These are phyloP conservation scores for Taxillus chinensis DNA, from an alignment of 164 flowering plant species.

Conservation along the genomic window DNA sequence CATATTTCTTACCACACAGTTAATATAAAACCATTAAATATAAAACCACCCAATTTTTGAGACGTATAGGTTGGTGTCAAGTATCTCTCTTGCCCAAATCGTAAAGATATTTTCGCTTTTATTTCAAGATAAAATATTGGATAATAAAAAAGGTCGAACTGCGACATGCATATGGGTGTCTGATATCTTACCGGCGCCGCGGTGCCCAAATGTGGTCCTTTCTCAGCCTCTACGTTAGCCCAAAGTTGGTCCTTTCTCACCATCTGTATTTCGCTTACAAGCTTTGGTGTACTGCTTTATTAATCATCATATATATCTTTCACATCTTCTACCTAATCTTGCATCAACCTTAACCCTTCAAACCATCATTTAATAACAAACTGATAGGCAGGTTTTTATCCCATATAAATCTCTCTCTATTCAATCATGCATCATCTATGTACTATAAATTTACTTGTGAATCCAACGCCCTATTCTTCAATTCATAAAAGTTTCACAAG, in stretches of 20 bases:
- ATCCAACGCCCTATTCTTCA: neutral
- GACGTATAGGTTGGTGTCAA: no score
- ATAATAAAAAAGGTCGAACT: neutral
- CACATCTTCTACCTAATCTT: slow-evolving; percentile 15
- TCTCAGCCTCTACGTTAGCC: slow-evolving; percentile 18
- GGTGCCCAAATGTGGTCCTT: neutral
- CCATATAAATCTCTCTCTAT: slow-evolving; percentile 9
- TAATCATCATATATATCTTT: neutral
- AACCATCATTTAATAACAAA: slow-evolving; percentile 13
- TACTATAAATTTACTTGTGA: neutral
- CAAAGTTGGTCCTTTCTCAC: slow-evolving; percentile 20
- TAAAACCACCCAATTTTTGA: no score
- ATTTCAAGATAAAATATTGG: no score
- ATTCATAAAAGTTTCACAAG: neutral
- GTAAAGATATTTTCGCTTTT: no score
- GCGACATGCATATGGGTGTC: no score
- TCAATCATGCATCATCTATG: neutral
- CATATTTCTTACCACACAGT: no score
- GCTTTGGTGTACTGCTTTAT: slow-evolving; percentile 11
- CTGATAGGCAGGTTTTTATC: neutral
- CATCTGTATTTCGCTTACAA: slow-evolving; percentile 31
- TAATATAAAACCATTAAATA: no score
- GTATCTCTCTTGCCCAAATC: no score
- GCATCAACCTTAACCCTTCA: neutral
- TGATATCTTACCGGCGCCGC: neutral